Evolutionary conservation across 2,329 filamentous ascomycete genomes (phyloP), one percentile per base, ranked within the genome.

Genomic region (Cytospora schulzeri): DNA sequence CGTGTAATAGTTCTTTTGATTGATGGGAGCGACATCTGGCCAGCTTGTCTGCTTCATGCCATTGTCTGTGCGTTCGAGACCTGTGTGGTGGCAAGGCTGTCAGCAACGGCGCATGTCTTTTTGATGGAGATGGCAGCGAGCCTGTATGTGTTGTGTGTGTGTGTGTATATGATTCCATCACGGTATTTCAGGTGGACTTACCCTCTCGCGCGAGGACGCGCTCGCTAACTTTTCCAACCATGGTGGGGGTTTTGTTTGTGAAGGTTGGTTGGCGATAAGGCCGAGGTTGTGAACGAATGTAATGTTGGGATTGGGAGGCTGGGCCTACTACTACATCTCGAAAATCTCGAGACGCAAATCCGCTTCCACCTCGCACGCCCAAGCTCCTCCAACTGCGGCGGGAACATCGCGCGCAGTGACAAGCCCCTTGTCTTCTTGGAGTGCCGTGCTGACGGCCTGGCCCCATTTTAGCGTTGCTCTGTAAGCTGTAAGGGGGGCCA

Each of bases 1-100:
- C 92, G 93, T 97, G 77, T 97, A 97, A 78, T 99, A 99, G 77
- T 99, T 99, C 81, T 99, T 99, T 77, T 99, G 95, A 76, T 99
- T 99, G 78, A 99, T 99, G 72, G 95, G 92, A 52, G 87, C 85
- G 64, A 97, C 88, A 73, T 95, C 90, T 12, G 95, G 94, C 94
- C 95, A 99, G 76, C 85, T 96, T 56, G 93, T 91, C 74, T 95
- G 87, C 74, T 93, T 95, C 90, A 99, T 94, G 79, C 94, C 93
- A 86, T 99, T 99, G 82, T 99, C 95, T 66, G 95, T 98, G 75
- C 94, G 87, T 80, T 96, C 92, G 69, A 99, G 88, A 69, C 95
- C 94, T 97, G 75, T 11, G 33, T 8, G 41, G 26, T 35, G 57
- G 52, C 29, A n/a, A 33, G 26, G 50, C 6, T 60, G 60, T 62